Evolutionary conservation across 2,329 filamentous ascomycete species (phyloP).

Genomic region (Botrytis deweyae): DNA sequence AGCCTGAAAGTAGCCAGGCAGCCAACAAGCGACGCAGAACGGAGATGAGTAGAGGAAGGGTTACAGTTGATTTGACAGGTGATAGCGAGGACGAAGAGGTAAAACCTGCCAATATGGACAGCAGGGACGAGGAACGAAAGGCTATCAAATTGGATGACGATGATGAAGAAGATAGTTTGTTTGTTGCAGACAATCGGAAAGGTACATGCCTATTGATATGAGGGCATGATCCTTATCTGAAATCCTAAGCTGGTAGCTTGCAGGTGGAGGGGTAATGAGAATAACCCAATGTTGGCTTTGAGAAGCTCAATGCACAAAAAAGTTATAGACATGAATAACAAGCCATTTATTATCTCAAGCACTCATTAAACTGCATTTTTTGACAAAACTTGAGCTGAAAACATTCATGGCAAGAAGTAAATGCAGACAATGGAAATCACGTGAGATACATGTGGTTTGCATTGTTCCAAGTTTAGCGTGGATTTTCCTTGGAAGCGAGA

Average conservation of each 20-base stretch:
- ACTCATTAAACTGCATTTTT: not conserved
- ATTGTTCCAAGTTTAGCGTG: conserved; percentile 13
- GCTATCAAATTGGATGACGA: too few species aligned
- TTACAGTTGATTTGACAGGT: not conserved
- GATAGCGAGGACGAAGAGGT: not conserved
- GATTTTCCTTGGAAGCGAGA: conserved; percentile 22
- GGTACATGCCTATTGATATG: not conserved
- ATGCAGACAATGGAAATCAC: not conserved
- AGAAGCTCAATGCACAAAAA: not conserved
- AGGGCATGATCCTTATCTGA: not conserved
- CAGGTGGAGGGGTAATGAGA: not conserved
- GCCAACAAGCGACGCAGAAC: not conserved
- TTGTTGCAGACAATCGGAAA: not conserved
- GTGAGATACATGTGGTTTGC: not conserved
- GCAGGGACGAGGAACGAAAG: too few species aligned
- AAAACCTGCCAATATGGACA: too few species aligned
- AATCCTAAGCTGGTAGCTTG: not conserved
- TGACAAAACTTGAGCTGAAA: not conserved
- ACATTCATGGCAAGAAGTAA: not conserved
- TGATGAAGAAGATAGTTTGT: too few species aligned
- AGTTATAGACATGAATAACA: too few species aligned
- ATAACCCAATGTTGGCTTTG: too few species aligned
- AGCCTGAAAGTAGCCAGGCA: not conserved
- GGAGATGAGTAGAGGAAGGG: not conserved
- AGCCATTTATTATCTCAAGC: too few species aligned